Percentiles rank a stretch among this genome's conserved stretches.
phyloP scores from a whole-genome alignment of 768 basidiomycete genomes.

The Psilocybe sp. region DNA sequence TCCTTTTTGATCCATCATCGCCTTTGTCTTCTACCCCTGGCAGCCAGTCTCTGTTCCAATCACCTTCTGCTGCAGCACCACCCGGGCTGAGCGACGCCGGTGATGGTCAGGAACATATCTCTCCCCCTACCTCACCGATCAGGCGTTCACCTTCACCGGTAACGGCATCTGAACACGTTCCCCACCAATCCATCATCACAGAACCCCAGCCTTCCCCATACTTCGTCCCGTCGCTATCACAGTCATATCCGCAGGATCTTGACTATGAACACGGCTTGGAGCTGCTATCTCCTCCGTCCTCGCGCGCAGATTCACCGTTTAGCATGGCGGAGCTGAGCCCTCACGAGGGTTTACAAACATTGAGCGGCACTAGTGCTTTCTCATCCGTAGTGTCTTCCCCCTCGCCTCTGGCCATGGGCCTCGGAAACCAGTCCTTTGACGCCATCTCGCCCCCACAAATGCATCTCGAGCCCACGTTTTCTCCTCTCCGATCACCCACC shows the following conservation, averaged over 20 bases:
- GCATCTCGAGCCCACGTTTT: conserved; percentile 1
- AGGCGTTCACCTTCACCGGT: conserved; percentile 12
- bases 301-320: conserved; percentile 39
- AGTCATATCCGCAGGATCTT: conserved; percentile 40
- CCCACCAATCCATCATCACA: conserved; percentile 8
- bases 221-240: conserved; percentile 37
- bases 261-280: conserved; percentile 42
- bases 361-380: conserved; percentile 6
- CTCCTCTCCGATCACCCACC: conserved; percentile 2
- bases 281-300: conserved; percentile 42
- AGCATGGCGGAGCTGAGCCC: conserved; percentile 25
- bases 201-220: conserved; percentile 1
- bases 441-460: conserved; percentile 11
- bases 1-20: conserved; percentile 18
- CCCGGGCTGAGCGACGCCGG: neutral
- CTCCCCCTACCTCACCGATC: neutral
- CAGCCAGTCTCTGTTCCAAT: conserved; percentile 4
- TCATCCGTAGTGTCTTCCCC: conserved; percentile 11
- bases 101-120: neutral
- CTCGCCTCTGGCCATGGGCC: conserved; percentile 12
- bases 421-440: conserved; percentile 16
- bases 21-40: conserved; percentile 13
- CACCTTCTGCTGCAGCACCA: conserved; percentile 1
- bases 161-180: conserved; percentile 6
- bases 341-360: conserved; percentile 4